Conservation (phyloP, 805 yeast species). For the Candida pseudoglaebosa region DNA sequence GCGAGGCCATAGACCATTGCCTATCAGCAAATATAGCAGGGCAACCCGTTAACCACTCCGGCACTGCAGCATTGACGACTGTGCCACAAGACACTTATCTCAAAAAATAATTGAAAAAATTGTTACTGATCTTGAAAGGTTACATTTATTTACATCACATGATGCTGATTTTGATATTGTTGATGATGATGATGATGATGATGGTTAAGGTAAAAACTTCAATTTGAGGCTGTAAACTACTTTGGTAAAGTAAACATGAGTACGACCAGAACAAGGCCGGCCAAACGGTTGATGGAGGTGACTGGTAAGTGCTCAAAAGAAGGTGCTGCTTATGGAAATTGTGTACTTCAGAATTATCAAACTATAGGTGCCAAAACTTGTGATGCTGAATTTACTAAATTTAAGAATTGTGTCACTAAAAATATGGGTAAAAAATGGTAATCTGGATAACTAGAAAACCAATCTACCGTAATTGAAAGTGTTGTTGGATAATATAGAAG, state of each 20-base stretch:
- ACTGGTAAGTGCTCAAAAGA: slow-evolving; percentile 38
- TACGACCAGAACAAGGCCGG: slow-evolving; percentile 33
- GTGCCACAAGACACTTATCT: background rate
- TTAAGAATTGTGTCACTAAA: slow-evolving; percentile 45
- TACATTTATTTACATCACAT: too few species aligned
- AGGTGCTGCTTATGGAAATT: slow-evolving; percentile 51
- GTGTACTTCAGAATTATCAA: slow-evolving; percentile 48
- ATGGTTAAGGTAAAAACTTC: too few species aligned
- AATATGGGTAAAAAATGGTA: slow-evolving; percentile 17
- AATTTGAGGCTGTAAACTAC: too few species aligned
- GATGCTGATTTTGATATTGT: too few species aligned
- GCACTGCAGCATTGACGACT: slow-evolving; percentile 53
- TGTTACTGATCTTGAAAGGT: too few species aligned
- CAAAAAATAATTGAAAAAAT: too few species aligned
- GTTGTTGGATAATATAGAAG: too few species aligned
- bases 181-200: too few species aligned
- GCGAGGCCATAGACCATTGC: slow-evolving; percentile 62
- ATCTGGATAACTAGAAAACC: background rate
- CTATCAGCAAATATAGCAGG: slow-evolving; percentile 59
- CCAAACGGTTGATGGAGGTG: slow-evolving; percentile 36
- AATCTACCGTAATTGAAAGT: too few species aligned
- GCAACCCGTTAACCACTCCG: slow-evolving; percentile 95
- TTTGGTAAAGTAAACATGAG: too few species aligned
- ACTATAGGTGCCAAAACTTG: slow-evolving; percentile 52
- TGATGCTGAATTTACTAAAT: slow-evolving; percentile 44